These are phyloP conservation scores for Russula sp. DNA, from an alignment of 768 basidiomycete genomes.

Conservation along the genomic window DNA sequence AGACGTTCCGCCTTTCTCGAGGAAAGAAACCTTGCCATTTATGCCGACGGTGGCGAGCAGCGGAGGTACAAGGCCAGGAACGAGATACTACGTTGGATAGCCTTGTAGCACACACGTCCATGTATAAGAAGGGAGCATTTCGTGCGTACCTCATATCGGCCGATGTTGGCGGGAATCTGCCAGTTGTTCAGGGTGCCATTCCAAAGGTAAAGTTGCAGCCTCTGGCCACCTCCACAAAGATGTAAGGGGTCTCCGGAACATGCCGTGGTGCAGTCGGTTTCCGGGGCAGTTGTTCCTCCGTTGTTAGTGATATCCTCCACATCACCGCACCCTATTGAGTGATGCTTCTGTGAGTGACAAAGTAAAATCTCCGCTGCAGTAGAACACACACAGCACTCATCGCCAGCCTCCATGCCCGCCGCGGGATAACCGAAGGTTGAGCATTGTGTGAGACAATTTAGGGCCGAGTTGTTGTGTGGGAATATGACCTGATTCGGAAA, in stretches of 20 bases:
- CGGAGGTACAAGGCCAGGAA: conserved; percentile 65
- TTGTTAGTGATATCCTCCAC: conserved; percentile 47
- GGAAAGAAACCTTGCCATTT: conserved; percentile 78
- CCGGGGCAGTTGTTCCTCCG: conserved; percentile 37
- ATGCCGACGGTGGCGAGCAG: conserved; percentile 72
- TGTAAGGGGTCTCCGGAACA: conserved; percentile 72
- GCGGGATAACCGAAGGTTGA: conserved; percentile 68
- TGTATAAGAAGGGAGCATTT: not conserved
- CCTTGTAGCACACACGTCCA: not conserved
- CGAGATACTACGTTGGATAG: conserved; percentile 40
- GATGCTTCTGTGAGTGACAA: conserved; percentile 6
- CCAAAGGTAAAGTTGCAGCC: conserved; percentile 44
- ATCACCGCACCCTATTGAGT: conserved; percentile 65
- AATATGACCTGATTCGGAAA: conserved; percentile 62
- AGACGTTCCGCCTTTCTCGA: conserved; percentile 70
- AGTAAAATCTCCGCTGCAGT: not conserved
- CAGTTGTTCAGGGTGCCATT: conserved; percentile 49
- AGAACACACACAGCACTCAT: conserved; percentile 66
- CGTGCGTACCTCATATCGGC: conserved; percentile 63
- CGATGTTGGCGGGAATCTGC: conserved; percentile 62
- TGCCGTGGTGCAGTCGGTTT: conserved; percentile 45
- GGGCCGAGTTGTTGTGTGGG: conserved; percentile 59
- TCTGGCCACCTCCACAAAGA: conserved; percentile 59
- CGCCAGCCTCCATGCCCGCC: conserved; percentile 64
- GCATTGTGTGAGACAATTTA: conserved; percentile 66